phyloP scores from a whole-genome alignment of 2,329 filamentous ascomycete species.

The Conoideocrella luteorostrata region DNA sequence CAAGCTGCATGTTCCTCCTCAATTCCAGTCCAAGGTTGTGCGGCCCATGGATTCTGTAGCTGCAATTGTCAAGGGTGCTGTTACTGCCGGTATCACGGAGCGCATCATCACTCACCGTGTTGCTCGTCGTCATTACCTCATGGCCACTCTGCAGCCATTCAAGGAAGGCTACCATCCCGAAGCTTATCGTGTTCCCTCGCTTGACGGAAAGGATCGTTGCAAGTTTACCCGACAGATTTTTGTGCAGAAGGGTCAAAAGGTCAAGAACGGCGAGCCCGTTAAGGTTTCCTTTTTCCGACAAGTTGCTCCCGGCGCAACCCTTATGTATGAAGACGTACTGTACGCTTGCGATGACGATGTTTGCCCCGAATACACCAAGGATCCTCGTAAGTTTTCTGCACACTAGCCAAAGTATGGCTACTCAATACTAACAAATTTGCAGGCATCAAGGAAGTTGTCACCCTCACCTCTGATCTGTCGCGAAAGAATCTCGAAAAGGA shows the following conservation, averaged over 20 bases:
- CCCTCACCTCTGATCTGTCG: conserved; percentile 90
- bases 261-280: conserved; percentile 98
- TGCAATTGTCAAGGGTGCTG: conserved; percentile 96
- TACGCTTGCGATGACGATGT: conserved; percentile 98
- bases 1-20: conserved; percentile 94
- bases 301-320: conserved; percentile 89
- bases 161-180: conserved; percentile 98
- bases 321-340: conserved; percentile 98
- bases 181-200: conserved; percentile 90
- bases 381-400: conserved; percentile 72
- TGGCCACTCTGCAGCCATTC: conserved; percentile 97
- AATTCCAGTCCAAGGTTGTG: conserved; percentile 97
- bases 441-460: conserved; percentile 99
- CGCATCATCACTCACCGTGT: conserved; percentile 95
- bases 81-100: conserved; percentile 96
- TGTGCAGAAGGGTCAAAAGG: conserved; percentile 95
- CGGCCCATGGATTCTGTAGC: conserved; percentile 98
- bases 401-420: not conserved
- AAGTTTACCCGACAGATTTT: conserved; percentile 99
- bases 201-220: conserved; percentile 96
- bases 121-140: conserved; percentile 94
- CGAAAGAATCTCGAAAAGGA: conserved; percentile 99
- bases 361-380: conserved; percentile 97
- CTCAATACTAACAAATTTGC: conserved; percentile 20
- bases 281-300: conserved; percentile 99